Conservation (phyloP, 2,329 filamentous ascomycete genomes). For the Ophiostoma ips region DNA sequence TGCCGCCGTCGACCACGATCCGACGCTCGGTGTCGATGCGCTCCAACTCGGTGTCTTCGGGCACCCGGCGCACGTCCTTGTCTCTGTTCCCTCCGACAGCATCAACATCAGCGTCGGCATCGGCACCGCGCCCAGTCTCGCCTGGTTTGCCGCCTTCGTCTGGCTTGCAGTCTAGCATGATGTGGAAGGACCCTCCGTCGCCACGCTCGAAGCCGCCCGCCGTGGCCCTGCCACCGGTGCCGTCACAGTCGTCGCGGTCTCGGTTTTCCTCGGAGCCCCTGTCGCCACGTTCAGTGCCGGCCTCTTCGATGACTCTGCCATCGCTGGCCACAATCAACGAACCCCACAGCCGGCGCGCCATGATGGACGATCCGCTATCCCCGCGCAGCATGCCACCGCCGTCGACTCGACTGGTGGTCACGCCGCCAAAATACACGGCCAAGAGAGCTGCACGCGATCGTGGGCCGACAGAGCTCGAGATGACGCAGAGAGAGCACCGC, state of each 20-base stretch:
- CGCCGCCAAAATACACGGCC: too few species aligned
- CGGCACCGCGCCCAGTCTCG: neutral
- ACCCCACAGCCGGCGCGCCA: neutral
- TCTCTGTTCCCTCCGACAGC: neutral
- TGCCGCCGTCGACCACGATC: constrained; percentile 2
- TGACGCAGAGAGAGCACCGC: neutral
- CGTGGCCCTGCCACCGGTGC: neutral
- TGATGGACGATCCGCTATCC: neutral
- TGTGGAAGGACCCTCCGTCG: neutral
- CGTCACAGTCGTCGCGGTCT: neutral
- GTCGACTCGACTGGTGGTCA: too few species aligned
- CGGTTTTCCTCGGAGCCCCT: neutral
- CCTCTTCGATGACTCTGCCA: neutral
- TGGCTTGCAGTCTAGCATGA: neutral
- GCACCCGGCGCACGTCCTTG: neutral
- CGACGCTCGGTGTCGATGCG: neutral
- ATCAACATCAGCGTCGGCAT: neutral
- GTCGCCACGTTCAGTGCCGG: neutral
- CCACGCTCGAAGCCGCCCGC: constrained; percentile 3
- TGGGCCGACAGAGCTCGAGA: constrained; percentile 15
- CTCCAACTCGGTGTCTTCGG: neutral
- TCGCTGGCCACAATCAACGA: neutral
- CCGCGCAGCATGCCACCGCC: neutral
- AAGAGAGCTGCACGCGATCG: constrained; percentile 11
- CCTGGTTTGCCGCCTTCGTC: neutral